Percentiles rank a stretch among this genome's conserved stretches.
phyloP scores from a whole-genome alignment of 768 basidiomycete species.

The Rossbeevera mucosa region DNA sequence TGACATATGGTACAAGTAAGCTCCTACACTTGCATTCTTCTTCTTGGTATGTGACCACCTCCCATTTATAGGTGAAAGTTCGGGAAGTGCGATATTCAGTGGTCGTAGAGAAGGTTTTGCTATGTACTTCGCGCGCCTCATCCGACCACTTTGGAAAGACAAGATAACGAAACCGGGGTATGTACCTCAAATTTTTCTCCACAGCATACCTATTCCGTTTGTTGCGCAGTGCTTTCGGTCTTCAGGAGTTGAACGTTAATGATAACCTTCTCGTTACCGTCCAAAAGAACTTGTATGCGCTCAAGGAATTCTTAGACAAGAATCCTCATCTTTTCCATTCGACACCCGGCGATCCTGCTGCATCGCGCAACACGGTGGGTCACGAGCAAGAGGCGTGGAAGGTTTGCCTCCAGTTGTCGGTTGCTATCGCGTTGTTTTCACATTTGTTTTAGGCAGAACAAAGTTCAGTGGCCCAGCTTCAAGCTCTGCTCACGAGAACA shows the following conservation, averaged over 20 bases:
- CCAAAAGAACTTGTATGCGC: constrained; percentile 72
- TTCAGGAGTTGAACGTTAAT: constrained; percentile 57
- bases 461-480: constrained; percentile 72
- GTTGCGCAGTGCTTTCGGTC: constrained; percentile 35
- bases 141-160: constrained; percentile 84
- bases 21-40: constrained; percentile 1
- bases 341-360: constrained; percentile 63
- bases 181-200: constrained; percentile 13
- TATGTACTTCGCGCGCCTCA: constrained; percentile 78
- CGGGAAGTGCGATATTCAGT: constrained; percentile 75
- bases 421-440: constrained; percentile 6
- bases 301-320: constrained; percentile 73
- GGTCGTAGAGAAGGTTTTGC: constrained; percentile 87
- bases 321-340: constrained; percentile 86
- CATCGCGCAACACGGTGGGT: constrained; percentile 48
- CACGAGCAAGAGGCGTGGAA: constrained; percentile 88
- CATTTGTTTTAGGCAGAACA: constrained; percentile 62
- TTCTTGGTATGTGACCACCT: background rate
- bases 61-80: constrained; percentile 48
- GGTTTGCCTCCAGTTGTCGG: constrained; percentile 37
- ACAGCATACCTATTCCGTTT: background rate
- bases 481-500: constrained; percentile 70
- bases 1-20: constrained; percentile 72
- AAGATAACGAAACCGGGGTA: constrained; percentile 68
- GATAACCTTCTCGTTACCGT: constrained; percentile 62